Conservation (phyloP, 176 grass and related monocot genomes). For the Stipa capillata region DNA sequence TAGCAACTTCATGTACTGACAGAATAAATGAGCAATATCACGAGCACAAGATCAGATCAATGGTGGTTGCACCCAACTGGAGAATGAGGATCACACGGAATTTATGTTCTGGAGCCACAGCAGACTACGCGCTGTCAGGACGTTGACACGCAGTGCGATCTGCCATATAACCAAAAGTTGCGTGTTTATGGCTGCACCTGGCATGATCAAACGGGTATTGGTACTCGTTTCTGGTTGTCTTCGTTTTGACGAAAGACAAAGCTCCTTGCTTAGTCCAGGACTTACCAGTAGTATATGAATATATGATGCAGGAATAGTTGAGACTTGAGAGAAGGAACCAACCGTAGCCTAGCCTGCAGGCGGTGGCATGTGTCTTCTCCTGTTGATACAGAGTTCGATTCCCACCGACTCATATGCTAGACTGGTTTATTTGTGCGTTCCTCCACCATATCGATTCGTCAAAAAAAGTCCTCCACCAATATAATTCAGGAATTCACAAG, state of each 20-base stretch:
- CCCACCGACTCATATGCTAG: no score
- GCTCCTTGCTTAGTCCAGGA: background rate
- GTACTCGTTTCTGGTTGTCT: background rate
- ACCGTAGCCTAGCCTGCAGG: no score
- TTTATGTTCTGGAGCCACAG: background rate
- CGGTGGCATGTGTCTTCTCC: no score
- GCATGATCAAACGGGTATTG: background rate
- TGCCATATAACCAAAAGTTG: no score
- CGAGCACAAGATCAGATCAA: background rate
- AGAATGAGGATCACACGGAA: background rate
- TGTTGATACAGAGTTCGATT: no score
- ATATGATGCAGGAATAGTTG: no score
- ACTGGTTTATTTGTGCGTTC: no score
- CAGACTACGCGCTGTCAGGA: background rate
- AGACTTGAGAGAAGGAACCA: no score
- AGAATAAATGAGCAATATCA: background rate
- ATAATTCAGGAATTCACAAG: no score
- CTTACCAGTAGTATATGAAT: background rate
- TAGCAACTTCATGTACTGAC: background rate
- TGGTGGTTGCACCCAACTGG: constrained; percentile 1
- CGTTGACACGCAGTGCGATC: background rate
- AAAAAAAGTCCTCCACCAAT: no score
- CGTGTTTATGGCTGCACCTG: background rate
- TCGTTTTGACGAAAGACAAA: background rate
- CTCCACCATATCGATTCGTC: no score